Percentiles rank a stretch among this genome's conserved stretches.
Evolutionary conservation across 129 eudicot species (phyloP).

Genomic region (Helianthus tuberosus): DNA sequence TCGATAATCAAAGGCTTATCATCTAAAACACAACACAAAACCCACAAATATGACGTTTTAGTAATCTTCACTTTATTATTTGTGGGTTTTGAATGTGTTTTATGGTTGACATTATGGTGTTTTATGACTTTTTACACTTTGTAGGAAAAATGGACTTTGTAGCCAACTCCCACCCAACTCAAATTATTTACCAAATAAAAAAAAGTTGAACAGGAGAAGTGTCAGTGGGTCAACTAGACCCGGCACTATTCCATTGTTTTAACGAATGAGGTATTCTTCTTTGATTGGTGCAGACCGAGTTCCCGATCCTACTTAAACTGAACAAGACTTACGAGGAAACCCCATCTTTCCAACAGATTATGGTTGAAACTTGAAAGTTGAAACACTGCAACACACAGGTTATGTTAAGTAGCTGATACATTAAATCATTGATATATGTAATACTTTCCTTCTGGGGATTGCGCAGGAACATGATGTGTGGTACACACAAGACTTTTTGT

Average conservation of each 20-base stretch:
- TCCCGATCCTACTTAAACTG: constrained; percentile 10
- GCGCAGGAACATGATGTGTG: neutral
- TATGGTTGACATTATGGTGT: too few species aligned
- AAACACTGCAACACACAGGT: constrained; percentile 17
- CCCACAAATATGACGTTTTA: too few species aligned
- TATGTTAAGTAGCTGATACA: constrained; percentile 10
- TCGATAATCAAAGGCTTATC: too few species aligned
- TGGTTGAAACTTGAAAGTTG: constrained; percentile 15
- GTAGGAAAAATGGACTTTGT: too few species aligned
- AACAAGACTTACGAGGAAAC: neutral
- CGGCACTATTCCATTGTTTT: neutral
- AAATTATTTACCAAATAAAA: neutral
- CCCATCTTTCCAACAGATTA: constrained; percentile 6
- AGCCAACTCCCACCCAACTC: too few species aligned
- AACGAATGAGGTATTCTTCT: neutral
- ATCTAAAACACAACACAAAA: too few species aligned
- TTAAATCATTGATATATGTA: neutral
- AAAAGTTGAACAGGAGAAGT: neutral
- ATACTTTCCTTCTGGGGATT: constrained; percentile 5
- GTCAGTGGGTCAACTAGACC: neutral
- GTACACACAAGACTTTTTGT: neutral
- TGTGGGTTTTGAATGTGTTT: too few species aligned
- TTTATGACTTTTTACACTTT: too few species aligned
- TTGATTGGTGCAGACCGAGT: constrained; percentile 3
- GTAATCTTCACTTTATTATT: too few species aligned